Conservation (phyloP, 768 basidiomycete genomes). For the Lentinula raphanica region DNA sequence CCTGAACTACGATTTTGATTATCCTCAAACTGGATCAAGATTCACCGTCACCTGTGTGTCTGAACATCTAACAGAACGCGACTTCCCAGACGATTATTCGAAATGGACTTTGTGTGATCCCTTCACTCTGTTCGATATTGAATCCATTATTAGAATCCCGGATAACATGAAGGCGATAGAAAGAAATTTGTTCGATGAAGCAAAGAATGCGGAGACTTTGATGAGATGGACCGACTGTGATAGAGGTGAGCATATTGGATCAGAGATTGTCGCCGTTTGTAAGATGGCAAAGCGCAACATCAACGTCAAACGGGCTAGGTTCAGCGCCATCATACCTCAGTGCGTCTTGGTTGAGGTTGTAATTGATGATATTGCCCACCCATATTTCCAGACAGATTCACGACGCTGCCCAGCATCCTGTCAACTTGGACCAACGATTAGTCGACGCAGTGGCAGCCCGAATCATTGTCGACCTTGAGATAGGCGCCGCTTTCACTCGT, state of each 20-base stretch:
- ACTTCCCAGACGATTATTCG: slow-evolving; percentile 72
- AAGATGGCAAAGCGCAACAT: slow-evolving; percentile 67
- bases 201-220: slow-evolving; percentile 66
- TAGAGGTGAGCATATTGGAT: slow-evolving; percentile 94
- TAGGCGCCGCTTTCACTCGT: slow-evolving; percentile 92
- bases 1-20: slow-evolving; percentile 94
- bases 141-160: slow-evolving; percentile 55
- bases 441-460: slow-evolving; percentile 89
- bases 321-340: slow-evolving; percentile 97
- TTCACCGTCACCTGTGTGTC: slow-evolving; percentile 91
- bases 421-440: slow-evolving; percentile 79
- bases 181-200: slow-evolving; percentile 70
- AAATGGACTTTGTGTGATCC: slow-evolving; percentile 90
- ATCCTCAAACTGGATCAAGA: slow-evolving; percentile 69
- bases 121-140: slow-evolving; percentile 83
- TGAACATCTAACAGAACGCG: slow-evolving; percentile 76
- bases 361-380: neutral
- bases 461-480: slow-evolving; percentile 80
- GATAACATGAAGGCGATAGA: slow-evolving; percentile 68
- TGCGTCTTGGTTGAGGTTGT: slow-evolving; percentile 37
- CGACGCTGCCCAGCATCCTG: slow-evolving; percentile 84
- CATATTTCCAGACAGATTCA: slow-evolving; percentile 78
- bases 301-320: slow-evolving; percentile 78
- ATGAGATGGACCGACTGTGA: slow-evolving; percentile 99
- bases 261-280: slow-evolving; percentile 78